Evolutionary conservation across 257 asterid species (phyloP).

Genomic region (Scutellaria baicalensis): DNA sequence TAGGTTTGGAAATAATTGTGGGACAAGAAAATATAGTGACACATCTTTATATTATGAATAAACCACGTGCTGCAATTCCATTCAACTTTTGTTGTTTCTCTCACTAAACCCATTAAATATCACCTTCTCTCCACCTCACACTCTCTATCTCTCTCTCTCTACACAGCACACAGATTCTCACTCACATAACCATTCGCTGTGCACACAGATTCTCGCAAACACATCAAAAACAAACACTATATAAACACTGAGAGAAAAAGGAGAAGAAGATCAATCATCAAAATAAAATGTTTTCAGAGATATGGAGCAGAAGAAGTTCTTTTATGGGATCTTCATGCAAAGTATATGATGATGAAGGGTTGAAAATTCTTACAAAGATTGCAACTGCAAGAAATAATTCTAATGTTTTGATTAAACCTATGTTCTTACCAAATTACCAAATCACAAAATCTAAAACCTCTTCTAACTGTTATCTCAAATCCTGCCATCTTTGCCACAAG

Average conservation of each 20-base stretch:
- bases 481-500: constrained; percentile 42
- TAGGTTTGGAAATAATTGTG: neutral
- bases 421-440: neutral
- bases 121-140: constrained; percentile 14
- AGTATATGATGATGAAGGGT: constrained; percentile 8
- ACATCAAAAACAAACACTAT: neutral
- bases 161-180: constrained; percentile 1
- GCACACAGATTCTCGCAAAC: neutral
- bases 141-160: neutral
- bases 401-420: constrained; percentile 26
- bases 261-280: neutral
- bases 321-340: neutral
- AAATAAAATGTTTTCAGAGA: constrained; percentile 19
- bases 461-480: constrained; percentile 26
- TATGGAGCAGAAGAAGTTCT: constrained; percentile 32
- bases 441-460: neutral
- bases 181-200: neutral
- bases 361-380: constrained; percentile 20
- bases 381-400: constrained; percentile 7
- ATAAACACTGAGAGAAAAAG: too few relatives aligned
- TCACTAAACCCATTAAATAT: constrained; percentile 14
- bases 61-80: constrained; percentile 19
- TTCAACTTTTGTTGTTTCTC: neutral
- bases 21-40: neutral
- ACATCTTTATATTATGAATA: neutral